phyloP scores from a whole-genome alignment of 805 yeast genomes.

The Metschnikowia matae region DNA sequence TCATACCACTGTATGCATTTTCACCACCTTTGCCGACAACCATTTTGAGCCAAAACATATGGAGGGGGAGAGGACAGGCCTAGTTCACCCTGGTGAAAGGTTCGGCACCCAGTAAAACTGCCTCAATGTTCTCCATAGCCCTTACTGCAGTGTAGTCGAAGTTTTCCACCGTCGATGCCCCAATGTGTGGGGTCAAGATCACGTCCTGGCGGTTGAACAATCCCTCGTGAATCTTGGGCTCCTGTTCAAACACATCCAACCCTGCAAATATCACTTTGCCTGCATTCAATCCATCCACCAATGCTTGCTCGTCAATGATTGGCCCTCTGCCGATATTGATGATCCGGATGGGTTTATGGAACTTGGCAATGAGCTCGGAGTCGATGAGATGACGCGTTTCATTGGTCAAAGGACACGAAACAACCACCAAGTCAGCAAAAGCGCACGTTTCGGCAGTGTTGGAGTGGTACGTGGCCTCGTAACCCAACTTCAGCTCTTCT shows the following conservation, averaged over 20 bases:
- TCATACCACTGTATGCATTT: too few species aligned
- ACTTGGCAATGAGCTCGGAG: slow-evolving; percentile 38
- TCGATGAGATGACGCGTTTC: slow-evolving; percentile 56
- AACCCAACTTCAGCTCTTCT: slow-evolving; percentile 39
- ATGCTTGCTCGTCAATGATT: slow-evolving; percentile 62
- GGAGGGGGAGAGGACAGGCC: too few species aligned
- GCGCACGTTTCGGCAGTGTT: slow-evolving; percentile 30
- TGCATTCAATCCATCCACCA: slow-evolving; percentile 53
- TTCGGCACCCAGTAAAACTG: slow-evolving; percentile 36
- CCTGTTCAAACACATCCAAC: slow-evolving; percentile 66
- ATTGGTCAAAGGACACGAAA: slow-evolving; percentile 64
- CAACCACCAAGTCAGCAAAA: slow-evolving; percentile 54
- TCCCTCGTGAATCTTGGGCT: slow-evolving; percentile 51
- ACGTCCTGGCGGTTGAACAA: slow-evolving; percentile 58
- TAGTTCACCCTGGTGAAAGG: slow-evolving; percentile 16
- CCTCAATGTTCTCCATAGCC: slow-evolving; percentile 54
- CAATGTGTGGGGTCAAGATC: slow-evolving; percentile 66
- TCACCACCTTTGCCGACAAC: too few species aligned
- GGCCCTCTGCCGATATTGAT: slow-evolving; percentile 76
- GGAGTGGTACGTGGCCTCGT: slow-evolving; percentile 39
- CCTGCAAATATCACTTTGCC: slow-evolving; percentile 67
- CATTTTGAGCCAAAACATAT: too few species aligned
- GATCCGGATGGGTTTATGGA: slow-evolving; percentile 54
- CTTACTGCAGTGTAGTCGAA: slow-evolving; percentile 47
- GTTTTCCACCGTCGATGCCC: slow-evolving; percentile 44